Conservation (phyloP, 2,329 filamentous ascomycete species). For the Diplocarpon mali region DNA sequence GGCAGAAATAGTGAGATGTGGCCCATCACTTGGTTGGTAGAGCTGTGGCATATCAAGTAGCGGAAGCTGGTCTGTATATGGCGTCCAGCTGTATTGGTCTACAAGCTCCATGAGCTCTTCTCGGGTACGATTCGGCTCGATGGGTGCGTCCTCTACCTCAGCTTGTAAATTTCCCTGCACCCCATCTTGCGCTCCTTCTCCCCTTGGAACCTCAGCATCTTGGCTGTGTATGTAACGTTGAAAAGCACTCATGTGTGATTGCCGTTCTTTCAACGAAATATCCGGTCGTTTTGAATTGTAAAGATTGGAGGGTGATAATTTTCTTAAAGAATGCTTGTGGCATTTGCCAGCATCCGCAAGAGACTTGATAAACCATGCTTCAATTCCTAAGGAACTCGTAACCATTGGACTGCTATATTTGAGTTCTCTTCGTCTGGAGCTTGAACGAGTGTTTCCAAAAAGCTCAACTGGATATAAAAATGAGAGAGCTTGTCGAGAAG, state of each 20-base stretch:
- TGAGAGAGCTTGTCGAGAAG: slow-evolving; percentile 25
- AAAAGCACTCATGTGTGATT: slow-evolving; percentile 3
- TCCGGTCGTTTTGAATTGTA: slow-evolving; percentile 16
- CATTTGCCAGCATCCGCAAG: slow-evolving; percentile 24
- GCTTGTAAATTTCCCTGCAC: not conserved
- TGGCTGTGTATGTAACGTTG: slow-evolving; percentile 12
- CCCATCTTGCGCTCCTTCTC: not conserved
- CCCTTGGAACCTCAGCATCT: slow-evolving; percentile 1
- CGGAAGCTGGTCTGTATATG: slow-evolving; percentile 42
- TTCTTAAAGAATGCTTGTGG: slow-evolving; percentile 18
- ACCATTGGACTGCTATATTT: slow-evolving; percentile 6
- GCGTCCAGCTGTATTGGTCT: slow-evolving; percentile 36
- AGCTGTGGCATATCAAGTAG: slow-evolving; percentile 39
- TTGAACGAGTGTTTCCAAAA: slow-evolving; percentile 4
- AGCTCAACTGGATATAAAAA: slow-evolving; percentile 24
- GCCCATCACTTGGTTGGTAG: slow-evolving; percentile 41
- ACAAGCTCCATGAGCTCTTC: slow-evolving; percentile 43
- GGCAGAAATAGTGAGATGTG: slow-evolving; percentile 39
- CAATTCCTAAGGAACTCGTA: slow-evolving; percentile 15
- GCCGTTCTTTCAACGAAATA: slow-evolving; percentile 4
- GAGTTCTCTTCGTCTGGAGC: not conserved
- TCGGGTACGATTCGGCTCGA: slow-evolving; percentile 23
- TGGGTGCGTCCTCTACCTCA: not conserved
- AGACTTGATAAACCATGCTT: slow-evolving; percentile 27
- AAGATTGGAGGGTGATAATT: slow-evolving; percentile 8